phyloP scores from a whole-genome alignment of 805 yeast genomes.

The Schizosaccharomyces cryophilus region DNA sequence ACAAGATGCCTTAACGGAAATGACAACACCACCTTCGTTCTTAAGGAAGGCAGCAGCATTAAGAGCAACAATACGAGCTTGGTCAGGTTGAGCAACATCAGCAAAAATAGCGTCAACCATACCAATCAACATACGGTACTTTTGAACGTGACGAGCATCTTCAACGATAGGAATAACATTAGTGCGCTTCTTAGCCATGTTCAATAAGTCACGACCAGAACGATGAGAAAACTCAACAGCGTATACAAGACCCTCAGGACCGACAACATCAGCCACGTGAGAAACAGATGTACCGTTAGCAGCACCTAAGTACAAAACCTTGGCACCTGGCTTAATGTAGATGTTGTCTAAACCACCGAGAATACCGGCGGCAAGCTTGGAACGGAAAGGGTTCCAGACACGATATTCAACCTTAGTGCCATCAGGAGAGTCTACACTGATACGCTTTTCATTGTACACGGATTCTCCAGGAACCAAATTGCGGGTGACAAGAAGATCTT shows the following conservation, averaged over 20 bases:
- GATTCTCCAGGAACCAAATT: conserved; percentile 96
- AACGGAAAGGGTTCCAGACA: conserved; percentile 99
- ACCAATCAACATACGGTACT: conserved; percentile 94
- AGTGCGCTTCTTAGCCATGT: conserved; percentile 99
- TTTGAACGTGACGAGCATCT: conserved; percentile 99
- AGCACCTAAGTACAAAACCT: conserved; percentile 93
- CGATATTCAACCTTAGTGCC: conserved; percentile 85
- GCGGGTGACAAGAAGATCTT: conserved; percentile 90
- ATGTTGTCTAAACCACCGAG: conserved; percentile 98
- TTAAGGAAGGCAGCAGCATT: conserved; percentile 94
- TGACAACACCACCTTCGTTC: conserved; percentile 95
- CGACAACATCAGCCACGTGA: conserved; percentile 93
- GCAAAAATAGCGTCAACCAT: conserved; percentile 98
- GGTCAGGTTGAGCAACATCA: conserved; percentile 99
- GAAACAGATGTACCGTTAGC: conserved; percentile 98
- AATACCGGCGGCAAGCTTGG: conserved; percentile 98
- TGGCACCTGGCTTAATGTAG: conserved; percentile 93
- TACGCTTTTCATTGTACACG: conserved; percentile 95
- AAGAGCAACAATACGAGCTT: conserved; percentile 97
- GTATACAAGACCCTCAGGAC: conserved; percentile 95
- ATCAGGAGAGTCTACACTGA: conserved; percentile 70
- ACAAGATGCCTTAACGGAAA: conserved; percentile 98
- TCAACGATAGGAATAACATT: conserved; percentile 95
- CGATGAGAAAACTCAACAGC: conserved; percentile 99
- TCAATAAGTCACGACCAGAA: conserved; percentile 96